Evolutionary conservation across 371 early-diverging fungal species (phyloP), one percentile per base, ranked within the genome.

Genomic region (Mortierella sp.): DNA sequence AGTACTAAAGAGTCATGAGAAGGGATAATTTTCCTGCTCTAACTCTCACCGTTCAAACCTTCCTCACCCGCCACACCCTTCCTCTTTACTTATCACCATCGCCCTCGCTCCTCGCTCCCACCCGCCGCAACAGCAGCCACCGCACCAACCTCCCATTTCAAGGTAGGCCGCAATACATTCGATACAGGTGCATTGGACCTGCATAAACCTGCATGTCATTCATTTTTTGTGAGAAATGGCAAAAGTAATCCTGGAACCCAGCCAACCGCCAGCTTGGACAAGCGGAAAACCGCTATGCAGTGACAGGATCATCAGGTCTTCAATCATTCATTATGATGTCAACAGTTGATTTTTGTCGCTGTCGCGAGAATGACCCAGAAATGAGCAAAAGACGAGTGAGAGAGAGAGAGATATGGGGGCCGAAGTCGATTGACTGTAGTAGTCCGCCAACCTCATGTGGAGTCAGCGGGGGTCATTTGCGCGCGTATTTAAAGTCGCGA

Each of bases 321-420:
- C 1, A 63, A 7, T 63, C 35, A 32, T 35, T 63, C 63, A 68
- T 68, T 35, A 68, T 68, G 68, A 68, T 68, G 68, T 65, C 21
- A 35, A 35, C 38, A 29, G 14, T 4, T 8, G 43, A 3, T 14
- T 32, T 35, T 2, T 32, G 35, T 60, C n/a, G 6, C 24, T 68
- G 35, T 63, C 24, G 41, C 68, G 38, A 29, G 18, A 7, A 32
- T 16, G 63, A 60, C 12, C 63, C 14, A 60, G 58, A 27, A 56
- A 56, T 48, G 14, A 18, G 14, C 12, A 18, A 18, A 18, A 14
- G 21, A 21, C 3, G 51, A 51, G 51, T 3, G 5, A 51, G 18
- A 21, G 11, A 46, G 21, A 51, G 6, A 18, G 14, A 51, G 6
- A 21, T 4, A 21, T 18, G 21, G 51, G 5, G 49, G 4, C 14